A percentile compares a stretch with the other conserved stretches of the same genome.
These are phyloP conservation scores for Trametes elegans DNA, from an alignment of 768 basidiomycete genomes.

Conservation along the genomic window DNA sequence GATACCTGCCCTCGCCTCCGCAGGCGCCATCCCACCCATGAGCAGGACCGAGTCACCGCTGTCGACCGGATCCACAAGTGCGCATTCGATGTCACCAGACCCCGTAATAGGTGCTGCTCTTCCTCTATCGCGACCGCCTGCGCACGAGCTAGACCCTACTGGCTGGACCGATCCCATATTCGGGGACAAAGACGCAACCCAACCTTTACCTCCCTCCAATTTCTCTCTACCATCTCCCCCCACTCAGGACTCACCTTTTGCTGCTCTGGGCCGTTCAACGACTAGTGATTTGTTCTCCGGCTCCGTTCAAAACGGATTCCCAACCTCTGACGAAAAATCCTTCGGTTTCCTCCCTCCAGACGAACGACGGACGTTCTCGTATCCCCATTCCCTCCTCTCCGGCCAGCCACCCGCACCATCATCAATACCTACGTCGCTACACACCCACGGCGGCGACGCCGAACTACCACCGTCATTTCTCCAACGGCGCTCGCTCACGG, in stretches of 20 bases:
- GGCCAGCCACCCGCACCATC: constrained; percentile 10
- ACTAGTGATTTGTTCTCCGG: constrained; percentile 12
- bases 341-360: constrained; percentile 14
- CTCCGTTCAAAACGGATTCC: constrained; percentile 25
- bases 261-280: constrained; percentile 8
- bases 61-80: constrained; percentile 48
- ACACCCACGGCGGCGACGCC: not conserved
- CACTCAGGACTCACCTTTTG: constrained; percentile 27
- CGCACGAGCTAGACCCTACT: constrained; percentile 15
- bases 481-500: constrained; percentile 55
- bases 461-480: constrained; percentile 35
- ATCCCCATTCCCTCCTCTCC: constrained; percentile 38
- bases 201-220: constrained; percentile 32
- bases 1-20: constrained; percentile 20
- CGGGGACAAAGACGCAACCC: constrained; percentile 20
- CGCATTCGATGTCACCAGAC: constrained; percentile 60
- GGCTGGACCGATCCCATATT: constrained; percentile 24
- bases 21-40: constrained; percentile 17
- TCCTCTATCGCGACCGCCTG: constrained; percentile 11
- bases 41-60: constrained; percentile 34
- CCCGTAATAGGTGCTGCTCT: constrained; percentile 37
- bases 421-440: constrained; percentile 9
- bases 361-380: constrained; percentile 23
- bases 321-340: constrained; percentile 12
- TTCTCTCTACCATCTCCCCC: constrained; percentile 30